phyloP scores from a whole-genome alignment of 345 rosid species.

The Adansonia digitata region DNA sequence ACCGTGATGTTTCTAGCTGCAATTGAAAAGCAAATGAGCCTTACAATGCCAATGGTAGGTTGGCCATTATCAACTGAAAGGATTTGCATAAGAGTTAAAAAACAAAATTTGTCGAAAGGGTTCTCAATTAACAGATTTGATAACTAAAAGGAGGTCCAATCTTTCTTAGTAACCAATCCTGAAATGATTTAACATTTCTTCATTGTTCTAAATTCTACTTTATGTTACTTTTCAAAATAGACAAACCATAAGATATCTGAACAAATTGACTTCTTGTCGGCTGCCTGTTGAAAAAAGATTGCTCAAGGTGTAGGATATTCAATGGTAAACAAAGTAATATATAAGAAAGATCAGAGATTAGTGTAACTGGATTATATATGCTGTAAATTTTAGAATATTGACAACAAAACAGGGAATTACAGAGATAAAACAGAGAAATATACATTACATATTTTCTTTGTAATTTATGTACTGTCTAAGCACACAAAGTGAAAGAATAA shows the following conservation, averaged over 20 bases:
- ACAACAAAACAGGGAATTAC: slow-evolving; percentile 7
- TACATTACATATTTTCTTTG: neutral
- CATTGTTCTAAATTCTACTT: too few species aligned
- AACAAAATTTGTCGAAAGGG: too few species aligned
- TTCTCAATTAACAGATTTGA: too few species aligned
- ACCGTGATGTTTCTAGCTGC: too few species aligned
- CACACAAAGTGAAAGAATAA: slow-evolving; percentile 35
- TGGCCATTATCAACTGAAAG: too few species aligned
- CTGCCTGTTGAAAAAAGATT: too few species aligned
- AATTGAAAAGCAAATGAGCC: too few species aligned
- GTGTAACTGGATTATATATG: neutral
- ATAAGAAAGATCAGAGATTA: neutral
- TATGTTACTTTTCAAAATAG: neutral
- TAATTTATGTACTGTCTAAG: slow-evolving; percentile 2
- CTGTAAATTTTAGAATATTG: neutral
- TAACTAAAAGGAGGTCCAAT: too few species aligned
- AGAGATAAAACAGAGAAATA: neutral
- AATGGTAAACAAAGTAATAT: neutral
- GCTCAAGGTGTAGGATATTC: neutral
- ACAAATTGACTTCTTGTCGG: neutral
- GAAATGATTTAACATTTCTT: too few species aligned
- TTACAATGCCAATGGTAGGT: too few species aligned
- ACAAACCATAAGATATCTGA: neutral
- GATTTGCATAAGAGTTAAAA: too few species aligned
- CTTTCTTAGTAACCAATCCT: too few species aligned